Evolutionary conservation across 352 stramenopile species (phyloP).

Genomic region (Phytopythium aichiense): DNA sequence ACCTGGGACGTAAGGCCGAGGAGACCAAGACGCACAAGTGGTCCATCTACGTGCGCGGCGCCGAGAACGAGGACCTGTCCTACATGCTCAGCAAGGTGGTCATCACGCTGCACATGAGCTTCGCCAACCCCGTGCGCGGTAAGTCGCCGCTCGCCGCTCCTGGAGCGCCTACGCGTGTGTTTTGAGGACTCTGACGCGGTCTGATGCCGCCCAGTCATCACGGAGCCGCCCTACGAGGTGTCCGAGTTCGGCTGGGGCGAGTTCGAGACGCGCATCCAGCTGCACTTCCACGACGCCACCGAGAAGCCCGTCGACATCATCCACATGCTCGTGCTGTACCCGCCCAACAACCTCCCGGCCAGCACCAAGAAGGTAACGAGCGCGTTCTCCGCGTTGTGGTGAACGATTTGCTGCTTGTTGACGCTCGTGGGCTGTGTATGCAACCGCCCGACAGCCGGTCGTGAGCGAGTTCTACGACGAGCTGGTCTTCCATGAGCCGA

Average conservation of each 20-base stretch:
- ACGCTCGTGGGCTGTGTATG: background rate
- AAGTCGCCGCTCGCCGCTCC: background rate
- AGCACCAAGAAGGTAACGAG: constrained; percentile 81
- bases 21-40: constrained; percentile 94
- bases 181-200: background rate
- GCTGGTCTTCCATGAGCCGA: constrained; percentile 97
- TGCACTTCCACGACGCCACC: constrained; percentile 94
- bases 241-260: constrained; percentile 97
- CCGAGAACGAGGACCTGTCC: constrained; percentile 92
- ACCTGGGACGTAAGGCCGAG: constrained; percentile 89
- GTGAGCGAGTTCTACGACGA: constrained; percentile 97
- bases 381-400: background rate
- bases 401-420: background rate
- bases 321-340: constrained; percentile 85
- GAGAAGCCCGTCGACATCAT: constrained; percentile 91
- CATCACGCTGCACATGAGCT: constrained; percentile 96
- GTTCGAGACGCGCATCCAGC: constrained; percentile 96
- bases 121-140: constrained; percentile 91
- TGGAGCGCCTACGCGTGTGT: background rate
- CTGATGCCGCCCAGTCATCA: constrained; percentile 70
- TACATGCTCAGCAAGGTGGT: constrained; percentile 96
- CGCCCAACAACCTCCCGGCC: constrained; percentile 79
- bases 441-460: constrained; percentile 68
- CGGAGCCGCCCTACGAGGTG: constrained; percentile 94
- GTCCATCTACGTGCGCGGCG: constrained; percentile 93